A percentile compares a stretch with the other conserved stretches of the same genome.
These are phyloP conservation scores for Phytophthora multivora DNA, from an alignment of 352 stramenopile species.

Conservation along the genomic window DNA sequence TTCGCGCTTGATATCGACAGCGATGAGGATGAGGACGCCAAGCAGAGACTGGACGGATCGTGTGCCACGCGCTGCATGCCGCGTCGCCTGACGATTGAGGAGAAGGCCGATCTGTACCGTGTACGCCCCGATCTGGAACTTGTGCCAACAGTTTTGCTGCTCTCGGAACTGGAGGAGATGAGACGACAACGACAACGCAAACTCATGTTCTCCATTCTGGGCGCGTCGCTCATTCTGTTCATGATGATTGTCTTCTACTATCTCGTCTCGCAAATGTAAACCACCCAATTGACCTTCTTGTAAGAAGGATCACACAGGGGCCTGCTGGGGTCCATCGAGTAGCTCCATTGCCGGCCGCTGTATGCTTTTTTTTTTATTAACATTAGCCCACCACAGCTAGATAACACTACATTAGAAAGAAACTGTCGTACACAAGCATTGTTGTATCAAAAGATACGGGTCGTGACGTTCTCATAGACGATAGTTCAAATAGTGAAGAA, in stretches of 20 bases:
- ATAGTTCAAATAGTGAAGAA: too few species aligned
- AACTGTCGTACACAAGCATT: background rate
- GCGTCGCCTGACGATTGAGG: constrained; percentile 73
- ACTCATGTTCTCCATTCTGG: constrained; percentile 72
- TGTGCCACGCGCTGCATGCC: constrained; percentile 61
- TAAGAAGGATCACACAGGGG: constrained; percentile 16
- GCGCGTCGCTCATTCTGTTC: constrained; percentile 64
- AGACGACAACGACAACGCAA: constrained; percentile 64
- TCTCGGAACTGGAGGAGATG: constrained; percentile 68
- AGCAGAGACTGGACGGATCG: constrained; percentile 26
- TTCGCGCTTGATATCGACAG: constrained; percentile 67
- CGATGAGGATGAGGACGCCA: constrained; percentile 43
- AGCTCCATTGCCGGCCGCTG: background rate
- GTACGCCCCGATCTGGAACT: constrained; percentile 73
- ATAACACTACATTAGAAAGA: constrained; percentile 28
- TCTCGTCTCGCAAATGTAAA: constrained; percentile 65
- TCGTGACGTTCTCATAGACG: too few species aligned
- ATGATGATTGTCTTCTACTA: constrained; percentile 87
- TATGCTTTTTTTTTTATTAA: constrained; percentile 34
- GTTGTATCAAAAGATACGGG: too few species aligned
- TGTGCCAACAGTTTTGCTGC: constrained; percentile 58
- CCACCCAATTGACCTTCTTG: background rate
- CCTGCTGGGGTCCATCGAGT: constrained; percentile 1
- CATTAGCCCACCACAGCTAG: background rate
- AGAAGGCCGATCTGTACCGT: constrained; percentile 76